These are phyloP conservation scores for Bacidia rubella DNA, from an alignment of 495 filamentous ascomycete species.

Conservation along the genomic window DNA sequence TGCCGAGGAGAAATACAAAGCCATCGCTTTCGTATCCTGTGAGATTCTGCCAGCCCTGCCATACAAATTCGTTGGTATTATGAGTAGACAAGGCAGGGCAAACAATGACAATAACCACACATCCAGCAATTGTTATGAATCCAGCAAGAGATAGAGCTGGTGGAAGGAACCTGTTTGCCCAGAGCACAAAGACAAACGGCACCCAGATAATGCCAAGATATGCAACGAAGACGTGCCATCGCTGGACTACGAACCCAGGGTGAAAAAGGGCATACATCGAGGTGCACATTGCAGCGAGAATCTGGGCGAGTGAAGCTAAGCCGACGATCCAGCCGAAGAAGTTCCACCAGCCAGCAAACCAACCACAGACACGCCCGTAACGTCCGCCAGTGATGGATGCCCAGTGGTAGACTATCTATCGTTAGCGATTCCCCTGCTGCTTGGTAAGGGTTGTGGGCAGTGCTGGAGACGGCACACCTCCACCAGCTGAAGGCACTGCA, in stretches of 20 bases:
- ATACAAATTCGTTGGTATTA: conserved; percentile 45
- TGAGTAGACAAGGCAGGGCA: conserved; percentile 52
- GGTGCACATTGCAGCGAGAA: conserved; percentile 53
- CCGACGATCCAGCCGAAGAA: conserved; percentile 58
- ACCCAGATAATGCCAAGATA: conserved; percentile 58
- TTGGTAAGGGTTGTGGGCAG: too few species aligned
- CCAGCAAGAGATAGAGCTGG: conserved; percentile 51
- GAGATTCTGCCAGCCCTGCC: conserved; percentile 47
- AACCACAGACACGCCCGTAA: conserved; percentile 57
- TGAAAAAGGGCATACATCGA: conserved; percentile 62
- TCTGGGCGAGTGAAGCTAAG: conserved; percentile 53
- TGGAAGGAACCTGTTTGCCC: conserved; percentile 55
- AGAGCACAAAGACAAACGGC: conserved; percentile 49
- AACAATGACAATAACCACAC: conserved; percentile 58
- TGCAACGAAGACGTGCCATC: conserved; percentile 66
- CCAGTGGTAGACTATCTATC: conserved; percentile 66
- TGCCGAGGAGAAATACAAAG: conserved; percentile 58
- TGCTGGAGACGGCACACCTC: conserved; percentile 17
- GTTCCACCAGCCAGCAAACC: conserved; percentile 71
- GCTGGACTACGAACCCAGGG: conserved; percentile 42
- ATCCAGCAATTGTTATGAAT: conserved; percentile 52
- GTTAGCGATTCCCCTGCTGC: too few species aligned
- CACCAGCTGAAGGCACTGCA: conserved; percentile 62
- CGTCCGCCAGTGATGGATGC: conserved; percentile 59
- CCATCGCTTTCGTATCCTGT: conserved; percentile 53